These are phyloP conservation scores for Candida silvatica DNA, from an alignment of 805 yeast genomes.

Conservation along the genomic window DNA sequence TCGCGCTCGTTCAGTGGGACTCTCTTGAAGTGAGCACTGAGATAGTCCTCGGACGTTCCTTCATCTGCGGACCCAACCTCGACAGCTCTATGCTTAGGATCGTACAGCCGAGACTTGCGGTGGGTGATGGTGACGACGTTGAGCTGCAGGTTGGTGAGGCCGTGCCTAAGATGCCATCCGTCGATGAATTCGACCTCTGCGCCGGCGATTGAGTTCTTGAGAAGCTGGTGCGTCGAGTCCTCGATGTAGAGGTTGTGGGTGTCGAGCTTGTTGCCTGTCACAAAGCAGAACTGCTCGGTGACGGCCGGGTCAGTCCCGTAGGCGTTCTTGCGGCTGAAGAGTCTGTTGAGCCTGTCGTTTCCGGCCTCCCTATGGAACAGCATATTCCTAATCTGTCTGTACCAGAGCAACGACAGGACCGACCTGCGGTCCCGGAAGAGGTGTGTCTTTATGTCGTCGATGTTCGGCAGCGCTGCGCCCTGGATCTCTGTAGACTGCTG, in stretches of 20 bases:
- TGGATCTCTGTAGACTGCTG: too few species aligned
- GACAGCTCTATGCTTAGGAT: constrained; percentile 11
- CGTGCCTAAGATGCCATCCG: constrained; percentile 26
- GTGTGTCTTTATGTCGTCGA: constrained; percentile 1
- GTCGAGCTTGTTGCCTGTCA: constrained; percentile 21
- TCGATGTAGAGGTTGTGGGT: constrained; percentile 7
- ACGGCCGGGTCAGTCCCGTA: too few species aligned
- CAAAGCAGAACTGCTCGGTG: constrained; percentile 18
- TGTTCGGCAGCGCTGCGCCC: too few species aligned
- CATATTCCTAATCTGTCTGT: constrained; percentile 19
- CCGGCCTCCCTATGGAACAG: constrained; percentile 9
- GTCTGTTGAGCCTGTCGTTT: constrained; percentile 9
- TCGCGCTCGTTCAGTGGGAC: constrained; percentile 16
- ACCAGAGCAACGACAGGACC: constrained; percentile 22
- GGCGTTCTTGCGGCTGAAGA: constrained; percentile 11
- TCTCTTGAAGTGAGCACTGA: constrained; percentile 13
- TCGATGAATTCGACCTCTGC: constrained; percentile 23
- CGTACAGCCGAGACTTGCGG: constrained; percentile 14
- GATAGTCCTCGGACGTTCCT: constrained; percentile 15
- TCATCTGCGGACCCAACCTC: too few species aligned
- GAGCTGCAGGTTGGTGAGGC: constrained; percentile 17
- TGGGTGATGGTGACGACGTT: constrained; percentile 21
- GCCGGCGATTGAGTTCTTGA: constrained; percentile 14
- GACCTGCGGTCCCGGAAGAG: constrained; percentile 22
- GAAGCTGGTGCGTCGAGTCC: constrained; percentile 5